Conservation (phyloP, 768 basidiomycete species). For the Dioszegia crocea region DNA sequence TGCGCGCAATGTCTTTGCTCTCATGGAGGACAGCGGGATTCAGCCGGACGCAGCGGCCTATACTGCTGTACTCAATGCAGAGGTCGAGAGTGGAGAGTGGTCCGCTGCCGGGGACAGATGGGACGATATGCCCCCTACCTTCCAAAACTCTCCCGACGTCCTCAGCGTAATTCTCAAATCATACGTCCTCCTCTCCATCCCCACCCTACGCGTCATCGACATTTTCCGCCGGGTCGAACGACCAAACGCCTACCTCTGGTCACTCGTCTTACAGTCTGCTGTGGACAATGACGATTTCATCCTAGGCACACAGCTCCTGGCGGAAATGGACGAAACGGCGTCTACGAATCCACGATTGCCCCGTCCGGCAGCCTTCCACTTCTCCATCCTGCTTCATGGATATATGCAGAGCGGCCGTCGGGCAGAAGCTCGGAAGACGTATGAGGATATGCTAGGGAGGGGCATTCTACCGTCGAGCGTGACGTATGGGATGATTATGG, state of each 20-base stretch:
- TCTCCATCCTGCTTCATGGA: conserved; percentile 39
- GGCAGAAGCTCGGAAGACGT: conserved; percentile 60
- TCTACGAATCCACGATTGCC: conserved; percentile 53
- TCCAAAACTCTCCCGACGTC: conserved; percentile 50
- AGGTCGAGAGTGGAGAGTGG: conserved; percentile 79
- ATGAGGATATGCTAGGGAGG: conserved; percentile 65
- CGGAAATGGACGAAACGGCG: conserved; percentile 58
- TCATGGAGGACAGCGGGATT: conserved; percentile 55
- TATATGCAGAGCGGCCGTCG: conserved; percentile 61
- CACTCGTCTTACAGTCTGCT: conserved; percentile 73
- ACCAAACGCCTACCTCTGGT: conserved; percentile 57
- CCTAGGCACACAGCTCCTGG: conserved; percentile 63
- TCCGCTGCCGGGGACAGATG: conserved; percentile 66
- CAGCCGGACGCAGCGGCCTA: conserved; percentile 33
- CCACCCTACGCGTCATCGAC: conserved; percentile 61
- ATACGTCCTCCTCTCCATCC: conserved; percentile 73
- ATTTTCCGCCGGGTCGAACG: conserved; percentile 55
- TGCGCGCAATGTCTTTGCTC: conserved; percentile 63
- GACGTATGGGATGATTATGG: conserved; percentile 66
- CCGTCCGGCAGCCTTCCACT: conserved; percentile 28
- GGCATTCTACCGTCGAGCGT: conserved; percentile 65
- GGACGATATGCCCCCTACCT: conserved; percentile 55
- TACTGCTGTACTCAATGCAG: conserved; percentile 71
- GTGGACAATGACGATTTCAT: conserved; percentile 67
- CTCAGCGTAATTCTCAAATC: conserved; percentile 80